Conservation (phyloP, 1,139 yeast species). For the Hemisphaericaspora xylanilytica region DNA sequence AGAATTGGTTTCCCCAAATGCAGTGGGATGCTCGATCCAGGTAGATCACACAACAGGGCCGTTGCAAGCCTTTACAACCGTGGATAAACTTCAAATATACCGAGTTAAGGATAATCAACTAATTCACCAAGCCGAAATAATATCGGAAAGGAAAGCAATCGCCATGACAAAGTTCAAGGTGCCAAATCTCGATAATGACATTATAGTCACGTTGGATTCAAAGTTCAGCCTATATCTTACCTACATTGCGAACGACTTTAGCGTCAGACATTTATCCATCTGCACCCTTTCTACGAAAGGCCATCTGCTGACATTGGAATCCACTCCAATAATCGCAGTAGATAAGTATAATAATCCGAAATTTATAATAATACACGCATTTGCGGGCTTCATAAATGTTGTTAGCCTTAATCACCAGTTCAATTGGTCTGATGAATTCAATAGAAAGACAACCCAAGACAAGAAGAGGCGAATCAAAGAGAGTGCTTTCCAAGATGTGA, state of each 20-base stretch:
- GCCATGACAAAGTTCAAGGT: constrained; percentile 9
- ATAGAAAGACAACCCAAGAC: neutral
- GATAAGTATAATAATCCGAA: constrained; percentile 14
- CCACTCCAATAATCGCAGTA: constrained; percentile 21
- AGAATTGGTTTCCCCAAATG: constrained; percentile 3
- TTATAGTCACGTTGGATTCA: constrained; percentile 9
- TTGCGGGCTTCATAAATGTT: constrained; percentile 30
- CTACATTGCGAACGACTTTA: constrained; percentile 6
- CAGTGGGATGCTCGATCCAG: neutral
- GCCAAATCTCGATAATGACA: constrained; percentile 1
- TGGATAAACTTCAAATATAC: neutral
- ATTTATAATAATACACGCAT: constrained; percentile 27
- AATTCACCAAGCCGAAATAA: neutral
- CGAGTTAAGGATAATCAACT: neutral
- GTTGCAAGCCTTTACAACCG: neutral
- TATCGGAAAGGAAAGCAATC: neutral
- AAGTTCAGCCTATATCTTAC: constrained; percentile 6
- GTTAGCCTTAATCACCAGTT: constrained; percentile 12
- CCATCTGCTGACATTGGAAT: constrained; percentile 29
- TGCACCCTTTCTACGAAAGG: constrained; percentile 25
- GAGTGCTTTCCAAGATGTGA: constrained; percentile 9
- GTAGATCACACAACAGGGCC: neutral
- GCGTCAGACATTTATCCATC: too few species aligned
- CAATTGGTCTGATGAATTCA: neutral
- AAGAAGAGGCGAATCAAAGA: neutral